Base-by-base conservation (phyloP, 2,329 filamentous ascomycete genomes). In the Aspergillus sp. region DNA sequence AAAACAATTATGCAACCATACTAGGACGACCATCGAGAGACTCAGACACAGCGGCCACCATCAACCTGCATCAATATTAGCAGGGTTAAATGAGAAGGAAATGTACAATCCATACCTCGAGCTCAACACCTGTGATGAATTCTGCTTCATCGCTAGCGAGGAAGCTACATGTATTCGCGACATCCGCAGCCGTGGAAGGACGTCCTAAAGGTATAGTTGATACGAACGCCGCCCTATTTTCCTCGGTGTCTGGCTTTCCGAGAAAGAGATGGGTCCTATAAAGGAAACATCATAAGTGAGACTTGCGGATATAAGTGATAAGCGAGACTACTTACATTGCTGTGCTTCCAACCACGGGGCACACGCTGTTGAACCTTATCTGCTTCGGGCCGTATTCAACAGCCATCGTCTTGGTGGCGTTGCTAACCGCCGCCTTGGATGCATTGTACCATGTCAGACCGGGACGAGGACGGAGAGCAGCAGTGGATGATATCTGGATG, bases 61-160 rank as follows among this genome's bases (percentile, higher is more conserved):
- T 64, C 62, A n/a, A 64, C 59, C 61, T 62, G 20, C 2, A 34
- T 6, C 32, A 32, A 39, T n/a, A 20, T 53, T n/a, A 53, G 51
- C 30, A 38, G 18, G 12, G 17, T 30, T 30, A 47, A 12, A 47
- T 13, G 5, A 7, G 4, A 48, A 18, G 32, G n/a, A 2, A 17
- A 24, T 9, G 41, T 6, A 38, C 2, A 20, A 11, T 12, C 41
- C 13, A 26, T 44, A 87, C 83, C 59, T 88, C 83, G 48, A 90
- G 72, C 57, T 87, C 85, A 15, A 86, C 80, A 0, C 88, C 88
- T 0, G 87, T 89, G 62, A 91, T 83, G 65, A 90, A 90, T 5
- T 76, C 79, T 0, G 85, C 85, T 67, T 90, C 88, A 20, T 89
- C 85, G 56, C 85, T 88, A 2, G 85, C 86, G 45, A 91, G 71